phyloP scores from a whole-genome alignment of 768 basidiomycete genomes.

The Hygrophorus russula region DNA sequence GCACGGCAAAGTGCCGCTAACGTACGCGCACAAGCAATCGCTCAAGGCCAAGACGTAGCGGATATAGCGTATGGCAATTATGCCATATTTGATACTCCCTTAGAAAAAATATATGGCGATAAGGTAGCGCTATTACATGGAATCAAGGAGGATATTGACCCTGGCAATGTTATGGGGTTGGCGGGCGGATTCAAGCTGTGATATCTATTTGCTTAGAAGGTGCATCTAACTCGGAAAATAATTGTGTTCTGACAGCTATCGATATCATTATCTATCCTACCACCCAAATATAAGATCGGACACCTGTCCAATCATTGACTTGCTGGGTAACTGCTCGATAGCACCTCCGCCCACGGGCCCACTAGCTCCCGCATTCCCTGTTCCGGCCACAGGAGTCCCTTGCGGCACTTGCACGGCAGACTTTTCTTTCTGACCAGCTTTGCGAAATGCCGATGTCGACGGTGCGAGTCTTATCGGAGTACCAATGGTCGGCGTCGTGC shows the following conservation, averaged over 20 bases:
- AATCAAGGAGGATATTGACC: constrained; percentile 40
- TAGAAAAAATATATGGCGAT: constrained; percentile 37
- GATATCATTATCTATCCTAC: constrained; percentile 25
- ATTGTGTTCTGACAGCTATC: too few relatives aligned
- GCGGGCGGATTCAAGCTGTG: constrained; percentile 56
- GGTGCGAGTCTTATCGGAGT: constrained; percentile 68
- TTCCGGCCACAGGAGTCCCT: constrained; percentile 4
- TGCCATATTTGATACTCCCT: constrained; percentile 39
- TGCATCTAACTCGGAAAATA: too few relatives aligned
- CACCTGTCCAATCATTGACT: constrained; percentile 60
- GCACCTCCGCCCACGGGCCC: not conserved
- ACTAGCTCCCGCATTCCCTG: not conserved
- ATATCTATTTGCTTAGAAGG: too few relatives aligned
- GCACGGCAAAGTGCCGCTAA: constrained; percentile 24
- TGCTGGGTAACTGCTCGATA: constrained; percentile 27
- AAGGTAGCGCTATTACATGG: constrained; percentile 29
- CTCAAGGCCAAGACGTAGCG: constrained; percentile 25
- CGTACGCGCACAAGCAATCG: constrained; percentile 27
- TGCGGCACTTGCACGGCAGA: constrained; percentile 2
- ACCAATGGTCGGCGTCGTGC: constrained; percentile 36
- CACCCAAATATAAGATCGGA: constrained; percentile 77
- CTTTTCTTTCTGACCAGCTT: constrained; percentile 20
- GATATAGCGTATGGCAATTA: constrained; percentile 51
- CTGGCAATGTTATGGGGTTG: constrained; percentile 49
- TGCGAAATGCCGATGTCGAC: constrained; percentile 61